Evolutionary conservation across 2,329 filamentous ascomycete genomes (phyloP).

Genomic region (Ceratocystis ficicola): DNA sequence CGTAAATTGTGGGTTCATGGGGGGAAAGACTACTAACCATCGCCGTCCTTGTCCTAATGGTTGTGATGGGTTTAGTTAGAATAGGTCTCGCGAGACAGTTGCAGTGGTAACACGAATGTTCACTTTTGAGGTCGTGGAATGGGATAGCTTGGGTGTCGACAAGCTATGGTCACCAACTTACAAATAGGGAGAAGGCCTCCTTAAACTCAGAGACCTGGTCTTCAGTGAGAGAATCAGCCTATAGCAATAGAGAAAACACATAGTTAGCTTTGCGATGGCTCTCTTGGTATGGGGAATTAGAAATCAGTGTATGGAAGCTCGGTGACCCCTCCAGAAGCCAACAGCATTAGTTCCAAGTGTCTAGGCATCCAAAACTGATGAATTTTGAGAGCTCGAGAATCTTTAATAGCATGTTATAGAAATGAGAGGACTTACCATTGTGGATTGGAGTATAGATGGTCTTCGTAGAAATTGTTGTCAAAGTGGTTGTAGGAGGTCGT

Average conservation of each 20-base stretch:
- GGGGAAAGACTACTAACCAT: constrained; percentile 53
- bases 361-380: not conserved
- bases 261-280: constrained; percentile 7
- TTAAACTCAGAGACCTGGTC: constrained; percentile 99
- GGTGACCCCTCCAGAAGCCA: not conserved
- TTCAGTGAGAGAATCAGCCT: constrained; percentile 98
- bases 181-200: constrained; percentile 99
- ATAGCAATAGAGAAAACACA: constrained; percentile 22
- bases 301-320: not conserved
- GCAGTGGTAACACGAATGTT: not conserved
- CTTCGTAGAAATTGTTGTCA: not conserved
- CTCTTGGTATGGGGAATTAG: constrained; percentile 14
- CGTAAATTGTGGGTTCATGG: not conserved
- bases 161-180: constrained; percentile 43
- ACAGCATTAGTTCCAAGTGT: not conserved
- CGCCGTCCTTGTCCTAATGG: constrained; percentile 71
- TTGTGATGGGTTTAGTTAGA: constrained; percentile 25
- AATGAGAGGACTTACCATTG: constrained; percentile 19
- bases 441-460: constrained; percentile 1
- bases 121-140: not conserved
- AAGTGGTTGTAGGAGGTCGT: not conserved
- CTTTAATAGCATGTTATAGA: too few species aligned
- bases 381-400: not conserved
- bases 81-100: constrained; percentile 5
- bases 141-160: not conserved